These are phyloP conservation scores for Prinsepia uniflora DNA, from an alignment of 306 rosid species.

Conservation along the genomic window DNA sequence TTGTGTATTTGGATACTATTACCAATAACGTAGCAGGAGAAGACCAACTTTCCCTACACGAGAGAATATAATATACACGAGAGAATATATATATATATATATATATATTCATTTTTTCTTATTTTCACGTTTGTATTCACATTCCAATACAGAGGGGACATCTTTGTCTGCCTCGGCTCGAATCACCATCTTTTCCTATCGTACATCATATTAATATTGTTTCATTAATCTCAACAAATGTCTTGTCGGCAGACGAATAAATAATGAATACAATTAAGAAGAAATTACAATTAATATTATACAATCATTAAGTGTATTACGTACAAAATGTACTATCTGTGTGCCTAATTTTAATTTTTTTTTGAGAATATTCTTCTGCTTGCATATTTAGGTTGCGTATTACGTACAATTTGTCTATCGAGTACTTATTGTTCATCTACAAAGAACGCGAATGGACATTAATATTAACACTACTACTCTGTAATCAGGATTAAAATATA, in stretches of 20 bases:
- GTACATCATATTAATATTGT: constrained; percentile 1
- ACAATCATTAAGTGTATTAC: too few relatives aligned
- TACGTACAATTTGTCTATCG: too few relatives aligned
- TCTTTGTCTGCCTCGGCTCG: constrained; percentile 63
- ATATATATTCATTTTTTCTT: constrained; percentile 6
- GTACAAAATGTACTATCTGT: neutral
- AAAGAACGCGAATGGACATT: too few relatives aligned
- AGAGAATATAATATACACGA: too few relatives aligned
- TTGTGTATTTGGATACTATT: constrained; percentile 16
- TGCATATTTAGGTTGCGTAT: too few relatives aligned
- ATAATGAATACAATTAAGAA: neutral
- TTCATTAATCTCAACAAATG: constrained; percentile 13
- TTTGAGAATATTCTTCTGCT: too few relatives aligned
- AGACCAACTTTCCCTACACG: constrained; percentile 53
- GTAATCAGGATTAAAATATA: too few relatives aligned
- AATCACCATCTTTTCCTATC: constrained; percentile 29
- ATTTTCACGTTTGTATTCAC: constrained; percentile 42
- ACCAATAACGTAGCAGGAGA: constrained; percentile 42
- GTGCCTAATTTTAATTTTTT: neutral
- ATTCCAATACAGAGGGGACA: constrained; percentile 78
- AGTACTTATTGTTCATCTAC: too few relatives aligned
- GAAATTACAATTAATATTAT: too few relatives aligned
- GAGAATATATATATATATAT: neutral
- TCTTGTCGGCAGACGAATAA: neutral
- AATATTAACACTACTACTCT: too few relatives aligned